Conservation (phyloP, 441 rosid genomes). For the Rhodomyrtus psidioides region DNA sequence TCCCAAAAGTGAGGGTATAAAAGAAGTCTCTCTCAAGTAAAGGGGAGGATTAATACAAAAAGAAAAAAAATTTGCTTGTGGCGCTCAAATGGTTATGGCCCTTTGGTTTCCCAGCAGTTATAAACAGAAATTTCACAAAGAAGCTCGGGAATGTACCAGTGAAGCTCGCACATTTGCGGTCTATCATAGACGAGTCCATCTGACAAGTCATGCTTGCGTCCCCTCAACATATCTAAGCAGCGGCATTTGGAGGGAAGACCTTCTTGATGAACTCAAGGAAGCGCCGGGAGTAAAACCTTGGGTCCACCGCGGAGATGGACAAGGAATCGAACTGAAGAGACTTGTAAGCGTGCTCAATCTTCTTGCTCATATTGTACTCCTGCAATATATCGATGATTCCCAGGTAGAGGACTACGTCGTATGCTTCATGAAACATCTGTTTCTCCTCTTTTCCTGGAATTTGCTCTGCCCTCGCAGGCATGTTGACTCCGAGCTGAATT, state of each 20-base stretch:
- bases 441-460: conserved; percentile 72
- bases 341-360: conserved; percentile 89
- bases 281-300: conserved; percentile 73
- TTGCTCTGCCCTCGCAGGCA: conserved; percentile 95
- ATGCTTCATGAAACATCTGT: conserved; percentile 49
- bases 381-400: conserved; percentile 91
- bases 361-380: conserved; percentile 88
- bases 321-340: conserved; percentile 82
- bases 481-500: conserved; percentile 95
- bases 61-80: neutral
- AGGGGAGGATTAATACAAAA: neutral
- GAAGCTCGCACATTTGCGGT: neutral
- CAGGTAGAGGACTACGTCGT: conserved; percentile 84
- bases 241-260: conserved; percentile 51
- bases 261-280: conserved; percentile 80
- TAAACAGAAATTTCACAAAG: neutral
- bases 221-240: neutral
- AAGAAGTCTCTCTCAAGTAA: neutral
- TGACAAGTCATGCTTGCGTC: neutral
- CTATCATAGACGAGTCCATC: neutral
- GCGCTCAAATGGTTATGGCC: neutral
- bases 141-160: neutral
- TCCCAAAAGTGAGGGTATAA: neutral
- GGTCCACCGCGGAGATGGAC: conserved; percentile 87
- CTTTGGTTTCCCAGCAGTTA: neutral